phyloP scores from a whole-genome alignment of 2,329 filamentous ascomycete species.

The Xylariales sp. region DNA sequence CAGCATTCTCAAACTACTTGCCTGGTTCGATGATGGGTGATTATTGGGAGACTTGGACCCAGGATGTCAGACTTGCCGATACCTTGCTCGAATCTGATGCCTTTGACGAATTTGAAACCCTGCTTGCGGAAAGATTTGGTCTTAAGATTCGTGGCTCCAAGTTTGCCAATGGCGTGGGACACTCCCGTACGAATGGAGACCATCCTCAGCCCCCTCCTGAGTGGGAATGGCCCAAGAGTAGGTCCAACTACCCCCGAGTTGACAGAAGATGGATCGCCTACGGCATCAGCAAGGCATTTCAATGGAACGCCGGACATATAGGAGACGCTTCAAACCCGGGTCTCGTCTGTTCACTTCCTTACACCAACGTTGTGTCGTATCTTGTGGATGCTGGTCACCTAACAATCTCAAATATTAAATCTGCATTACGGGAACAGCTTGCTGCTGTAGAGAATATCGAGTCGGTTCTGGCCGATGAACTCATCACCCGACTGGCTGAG shows the following conservation, averaged over 20 bases:
- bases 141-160: constrained; percentile 30
- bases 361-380: constrained; percentile 54
- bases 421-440: constrained; percentile 49
- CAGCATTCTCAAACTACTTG: constrained; percentile 32
- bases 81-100: constrained; percentile 41
- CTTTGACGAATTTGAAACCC: constrained; percentile 43
- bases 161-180: constrained; percentile 16
- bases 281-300: constrained; percentile 57
- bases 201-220: constrained; percentile 27
- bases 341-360: constrained; percentile 39
- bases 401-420: constrained; percentile 53
- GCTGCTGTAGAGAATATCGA: constrained; percentile 38
- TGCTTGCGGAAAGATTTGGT: constrained; percentile 45
- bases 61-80: constrained; percentile 44
- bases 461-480: constrained; percentile 51
- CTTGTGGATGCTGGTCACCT: constrained; percentile 57
- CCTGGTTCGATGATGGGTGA: constrained; percentile 47
- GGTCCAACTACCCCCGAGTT: constrained; percentile 45
- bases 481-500: constrained; percentile 57
- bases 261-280: constrained; percentile 64
- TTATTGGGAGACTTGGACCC: constrained; percentile 41
- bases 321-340: constrained; percentile 36
- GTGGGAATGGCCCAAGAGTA: constrained; percentile 46
- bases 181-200: constrained; percentile 15
- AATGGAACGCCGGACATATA: constrained; percentile 44